Base-by-base conservation (phyloP, 805 yeast species). In the Candida railenensis region DNA sequence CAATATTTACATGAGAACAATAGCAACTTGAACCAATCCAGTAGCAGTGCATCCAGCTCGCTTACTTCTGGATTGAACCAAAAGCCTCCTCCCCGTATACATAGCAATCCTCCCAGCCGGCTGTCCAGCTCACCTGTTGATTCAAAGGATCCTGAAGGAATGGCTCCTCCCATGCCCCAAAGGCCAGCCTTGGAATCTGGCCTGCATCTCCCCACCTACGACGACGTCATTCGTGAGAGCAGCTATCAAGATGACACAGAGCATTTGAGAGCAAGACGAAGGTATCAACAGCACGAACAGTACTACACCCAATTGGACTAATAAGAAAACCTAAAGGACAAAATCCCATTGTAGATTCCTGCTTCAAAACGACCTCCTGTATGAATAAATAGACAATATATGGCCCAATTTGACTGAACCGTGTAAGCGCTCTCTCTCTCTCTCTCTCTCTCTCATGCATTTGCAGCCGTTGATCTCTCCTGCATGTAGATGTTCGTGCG, bases 201-300 rank as follows among this genome's bases (percentile, higher is more conserved):
- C 15, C 40, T 37, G 40, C 44, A 38, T 11, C 54, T 67, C 22
- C 74, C 74, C 1, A 67, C 74, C 0, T 69, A 69, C 51, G 72
- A 67, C 33, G 74, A 69, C 22, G 74, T 62, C 4, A 51, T 68
- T 45, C 49, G 59, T 22, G 71, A 67, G 42, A 48, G 54, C 19
- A 51, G 57, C 15, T 62, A 52, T 46, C 73, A 67, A 48, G 62
- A 66, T 46, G 55, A 57, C 30, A 51, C 62, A 37, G 73, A 68
- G 42, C 69, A 68, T 42, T 55, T 53, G 42, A 45, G 67, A 15
- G 71, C 71, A 3, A 47, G 72, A 38, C 55, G 67, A 48, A 53
- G 70, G 46, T 67, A 66, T 52, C 66, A 62, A 44, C 68, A 62
- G 41, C 65, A 62, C 43, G 61, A 61, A 22, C 60, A 55, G 37